Evolutionary conservation across 257 asterid species (phyloP).

Genomic region (Penstemon barbatus): DNA sequence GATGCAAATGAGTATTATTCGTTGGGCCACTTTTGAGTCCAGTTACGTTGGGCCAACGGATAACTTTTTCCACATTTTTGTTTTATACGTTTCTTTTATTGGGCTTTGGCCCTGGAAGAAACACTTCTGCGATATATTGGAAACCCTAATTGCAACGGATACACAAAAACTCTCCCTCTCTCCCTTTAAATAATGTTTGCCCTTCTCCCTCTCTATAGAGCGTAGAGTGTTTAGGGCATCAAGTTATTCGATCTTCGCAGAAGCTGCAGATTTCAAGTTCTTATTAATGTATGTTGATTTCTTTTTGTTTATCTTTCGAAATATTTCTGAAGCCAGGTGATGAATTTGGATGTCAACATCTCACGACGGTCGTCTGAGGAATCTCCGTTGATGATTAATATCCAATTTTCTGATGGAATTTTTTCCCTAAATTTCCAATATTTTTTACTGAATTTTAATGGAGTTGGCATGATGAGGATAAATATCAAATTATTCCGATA

Average conservation of each 20-base stretch:
- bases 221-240: too few species aligned
- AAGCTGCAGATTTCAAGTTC: not conserved
- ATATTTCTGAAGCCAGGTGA: conserved; percentile 33
- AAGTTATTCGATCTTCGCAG: not conserved
- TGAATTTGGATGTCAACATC: conserved; percentile 59
- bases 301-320: not conserved
- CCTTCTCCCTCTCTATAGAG: not conserved
- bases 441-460: not conserved
- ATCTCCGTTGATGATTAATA: conserved; percentile 40
- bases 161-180: conserved; percentile 20
- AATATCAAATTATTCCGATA: conserved; percentile 41
- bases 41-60: too few species aligned
- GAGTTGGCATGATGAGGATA: conserved; percentile 56
- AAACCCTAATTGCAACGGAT: conserved; percentile 34
- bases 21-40: too few species aligned
- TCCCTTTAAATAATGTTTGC: conserved; percentile 28
- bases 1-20: too few species aligned
- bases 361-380: conserved; percentile 94
- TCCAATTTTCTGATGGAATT: conserved; percentile 63
- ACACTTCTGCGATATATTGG: not conserved
- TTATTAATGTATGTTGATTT: not conserved
- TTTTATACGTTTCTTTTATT: too few species aligned
- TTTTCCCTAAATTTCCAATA: not conserved
- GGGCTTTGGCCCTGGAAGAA: not conserved
- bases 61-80: too few species aligned